Evolutionary conservation across 2,329 filamentous ascomycete genomes (phyloP), one percentile per base, ranked within the genome.

Genomic region (Hypoxylon sp.): DNA sequence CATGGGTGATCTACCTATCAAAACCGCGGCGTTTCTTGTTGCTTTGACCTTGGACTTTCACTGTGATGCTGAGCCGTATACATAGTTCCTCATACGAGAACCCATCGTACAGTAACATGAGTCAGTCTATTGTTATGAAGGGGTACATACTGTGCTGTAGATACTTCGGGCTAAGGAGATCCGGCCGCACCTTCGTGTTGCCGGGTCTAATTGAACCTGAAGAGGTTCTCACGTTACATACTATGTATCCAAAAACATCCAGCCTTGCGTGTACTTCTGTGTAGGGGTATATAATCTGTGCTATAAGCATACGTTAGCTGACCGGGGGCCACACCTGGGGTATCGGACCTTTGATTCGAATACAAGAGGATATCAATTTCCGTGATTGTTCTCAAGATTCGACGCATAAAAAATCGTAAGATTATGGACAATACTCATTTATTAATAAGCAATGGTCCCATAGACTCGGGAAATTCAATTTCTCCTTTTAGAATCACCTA

Each of bases 381-480:
- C 42, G 44, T 35, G 17, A 29, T 53, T 29, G 46, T 58, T 55
- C 47, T 62, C 24, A 39, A 62, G 68, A 61, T 67, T 65, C 62
- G 44, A 42, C 48, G 66, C 66, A 71, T 71, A 31, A 71, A 68
- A 22, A 51, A 63, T 65, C 33, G 52, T 65, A 64, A 66, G 54
- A 71, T 68, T 68, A 55, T 47, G n/a, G 33, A 44, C 54, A 52
- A 50, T 59, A 60, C 55, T 52, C 29, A 51, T 33, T 50, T 54
- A 54, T 71, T 68, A 63, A 57, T 63, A 59, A 68, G 48, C 57
- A 64, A 22, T 37, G 62, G 65, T 71, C 54, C 68, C 68, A 55
- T 68, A 60, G 48, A 53, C 29, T 63, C 65, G 68, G 68, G 68
- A 71, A 63, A 66, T 71, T 66, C 65, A 61, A 60, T 52, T 67